Percentiles rank a stretch among this genome's conserved stretches.
Evolutionary conservation across 345 rosid genomes (phyloP).

Genomic region (Streptanthus diversifolius): DNA sequence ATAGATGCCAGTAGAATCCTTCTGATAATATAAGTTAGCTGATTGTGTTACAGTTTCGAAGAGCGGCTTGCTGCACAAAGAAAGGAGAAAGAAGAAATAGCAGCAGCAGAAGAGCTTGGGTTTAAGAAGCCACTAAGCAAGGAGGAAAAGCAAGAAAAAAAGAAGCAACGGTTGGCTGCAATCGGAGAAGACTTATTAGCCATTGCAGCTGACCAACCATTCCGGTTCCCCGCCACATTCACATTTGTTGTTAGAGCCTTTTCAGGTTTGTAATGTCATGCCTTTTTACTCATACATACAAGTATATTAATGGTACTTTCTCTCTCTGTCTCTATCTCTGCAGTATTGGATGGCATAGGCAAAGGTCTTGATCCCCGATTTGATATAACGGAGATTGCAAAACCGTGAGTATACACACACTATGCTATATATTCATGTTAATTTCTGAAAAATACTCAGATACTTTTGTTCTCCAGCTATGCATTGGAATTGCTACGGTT

Average conservation of each 20-base stretch:
- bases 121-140: slow-evolving; percentile 81
- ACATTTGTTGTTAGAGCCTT: slow-evolving; percentile 99
- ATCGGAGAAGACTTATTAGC: slow-evolving; percentile 95
- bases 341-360: slow-evolving; percentile 97
- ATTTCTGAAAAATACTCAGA: slow-evolving; percentile 26
- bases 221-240: slow-evolving; percentile 96
- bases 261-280: slow-evolving; percentile 54
- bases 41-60: slow-evolving; percentile 61
- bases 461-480: slow-evolving; percentile 51
- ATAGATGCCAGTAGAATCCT: not conserved
- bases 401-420: slow-evolving; percentile 63
- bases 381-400: slow-evolving; percentile 96
- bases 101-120: slow-evolving; percentile 65
- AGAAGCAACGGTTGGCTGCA: slow-evolving; percentile 96
- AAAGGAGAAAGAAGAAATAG: slow-evolving; percentile 86
- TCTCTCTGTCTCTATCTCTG: slow-evolving; percentile 22
- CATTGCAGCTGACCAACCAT: slow-evolving; percentile 98
- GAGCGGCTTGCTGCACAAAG: slow-evolving; percentile 94
- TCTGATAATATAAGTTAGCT: not conserved
- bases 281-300: not conserved
- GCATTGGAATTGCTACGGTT: slow-evolving; percentile 88
- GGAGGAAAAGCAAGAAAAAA: slow-evolving; percentile 88
- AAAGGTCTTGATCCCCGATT: slow-evolving; percentile 98
- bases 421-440: not conserved
- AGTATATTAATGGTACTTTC: not conserved